These are phyloP conservation scores for Nicotiana paniculata DNA, from an alignment of 257 asterid species.

Conservation along the genomic window DNA sequence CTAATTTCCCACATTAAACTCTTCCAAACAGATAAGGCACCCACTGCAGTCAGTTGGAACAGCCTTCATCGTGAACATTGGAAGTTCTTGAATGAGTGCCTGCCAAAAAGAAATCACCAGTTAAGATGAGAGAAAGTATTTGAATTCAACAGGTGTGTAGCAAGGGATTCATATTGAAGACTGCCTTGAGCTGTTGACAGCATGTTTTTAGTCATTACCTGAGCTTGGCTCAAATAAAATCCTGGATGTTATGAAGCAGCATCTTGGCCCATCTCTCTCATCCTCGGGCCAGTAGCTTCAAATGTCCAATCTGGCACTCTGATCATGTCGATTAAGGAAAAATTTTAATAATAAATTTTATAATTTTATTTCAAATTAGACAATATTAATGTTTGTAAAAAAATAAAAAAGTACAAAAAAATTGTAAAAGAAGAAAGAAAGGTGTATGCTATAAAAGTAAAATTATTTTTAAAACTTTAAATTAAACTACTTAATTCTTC, in stretches of 20 bases:
- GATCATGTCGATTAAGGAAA: slow-evolving; percentile 43
- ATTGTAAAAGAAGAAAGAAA: too few relatives aligned
- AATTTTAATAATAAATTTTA: too few relatives aligned
- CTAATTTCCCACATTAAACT: slow-evolving; percentile 85
- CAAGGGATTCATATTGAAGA: not conserved
- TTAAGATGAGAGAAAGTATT: not conserved
- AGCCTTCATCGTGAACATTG: slow-evolving; percentile 76
- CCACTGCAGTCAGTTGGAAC: slow-evolving; percentile 95
- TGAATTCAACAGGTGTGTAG: not conserved
- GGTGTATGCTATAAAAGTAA: too few relatives aligned
- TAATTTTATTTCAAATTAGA: too few relatives aligned
- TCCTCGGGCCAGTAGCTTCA: slow-evolving; percentile 74
- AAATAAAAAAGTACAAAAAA: too few relatives aligned
- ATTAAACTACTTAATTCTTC: too few relatives aligned
- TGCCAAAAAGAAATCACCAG: slow-evolving; percentile 15
- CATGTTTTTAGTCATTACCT: slow-evolving; percentile 31
- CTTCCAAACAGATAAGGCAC: slow-evolving; percentile 94
- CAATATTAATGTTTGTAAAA: too few relatives aligned
- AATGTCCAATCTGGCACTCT: slow-evolving; percentile 75
- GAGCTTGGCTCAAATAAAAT: slow-evolving; percentile 60
- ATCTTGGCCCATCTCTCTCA: slow-evolving; percentile 77
- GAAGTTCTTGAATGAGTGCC: slow-evolving; percentile 94
- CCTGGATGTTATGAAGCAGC: slow-evolving; percentile 61
- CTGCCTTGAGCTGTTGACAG: not conserved
- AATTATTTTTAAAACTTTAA: too few relatives aligned